phyloP scores from a whole-genome alignment of 345 rosid genomes.

The Citrus maxima region DNA sequence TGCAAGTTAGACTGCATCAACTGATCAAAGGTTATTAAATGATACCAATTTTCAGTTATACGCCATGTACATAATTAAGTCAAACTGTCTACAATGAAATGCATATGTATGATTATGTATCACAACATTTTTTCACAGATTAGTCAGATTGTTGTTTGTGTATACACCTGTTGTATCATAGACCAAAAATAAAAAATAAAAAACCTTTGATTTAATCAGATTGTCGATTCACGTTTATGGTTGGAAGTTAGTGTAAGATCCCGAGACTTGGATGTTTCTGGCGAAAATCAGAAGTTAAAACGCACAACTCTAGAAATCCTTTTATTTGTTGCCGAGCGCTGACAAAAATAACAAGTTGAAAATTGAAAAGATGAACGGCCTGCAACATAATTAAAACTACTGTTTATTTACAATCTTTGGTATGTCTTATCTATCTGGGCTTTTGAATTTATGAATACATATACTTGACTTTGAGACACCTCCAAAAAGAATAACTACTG shows the following conservation, averaged over 20 bases:
- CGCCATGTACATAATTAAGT: not conserved
- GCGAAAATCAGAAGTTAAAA: not conserved
- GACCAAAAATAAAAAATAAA: too few species aligned
- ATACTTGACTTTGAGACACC: not conserved
- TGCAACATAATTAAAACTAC: not conserved
- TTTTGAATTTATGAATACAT: not conserved
- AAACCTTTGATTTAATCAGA: not conserved
- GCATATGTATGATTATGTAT: not conserved
- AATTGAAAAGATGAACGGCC: not conserved
- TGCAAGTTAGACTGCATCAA: slow-evolving; percentile 26
- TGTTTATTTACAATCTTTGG: not conserved
- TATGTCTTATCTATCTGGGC: not conserved
- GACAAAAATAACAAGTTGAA: not conserved
- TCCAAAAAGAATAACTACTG: not conserved
- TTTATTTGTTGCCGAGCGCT: not conserved
- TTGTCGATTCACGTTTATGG: not conserved
- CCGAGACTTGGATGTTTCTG: not conserved
- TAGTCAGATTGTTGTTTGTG: not conserved
- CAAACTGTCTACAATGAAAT: not conserved
- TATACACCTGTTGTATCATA: not conserved
- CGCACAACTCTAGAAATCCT: not conserved
- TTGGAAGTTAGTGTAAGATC: not conserved
- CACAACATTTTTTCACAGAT: not conserved
- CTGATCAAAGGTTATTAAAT: not conserved
- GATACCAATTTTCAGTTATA: not conserved